Evolutionary conservation across 345 rosid genomes (phyloP).

Genomic region (Kandelia obovata): DNA sequence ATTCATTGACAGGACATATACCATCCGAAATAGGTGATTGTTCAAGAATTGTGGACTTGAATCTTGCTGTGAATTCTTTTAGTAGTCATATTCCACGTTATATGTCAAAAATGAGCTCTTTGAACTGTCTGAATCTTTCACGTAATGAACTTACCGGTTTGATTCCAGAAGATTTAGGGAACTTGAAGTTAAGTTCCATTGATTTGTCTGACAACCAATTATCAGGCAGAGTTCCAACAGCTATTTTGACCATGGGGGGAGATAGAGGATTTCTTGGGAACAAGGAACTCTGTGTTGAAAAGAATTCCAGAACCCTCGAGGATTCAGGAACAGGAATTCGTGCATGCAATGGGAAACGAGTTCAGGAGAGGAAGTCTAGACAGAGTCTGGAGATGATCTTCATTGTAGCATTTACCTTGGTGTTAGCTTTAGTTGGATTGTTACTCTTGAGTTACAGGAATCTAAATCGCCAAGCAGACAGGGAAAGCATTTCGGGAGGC

Average conservation of each 20-base stretch:
- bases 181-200: conserved; percentile 70
- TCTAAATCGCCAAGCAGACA: conserved; percentile 34
- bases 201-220: conserved; percentile 65
- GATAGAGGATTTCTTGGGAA: conserved; percentile 55
- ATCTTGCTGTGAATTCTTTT: conserved; percentile 63
- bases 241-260: conserved; percentile 66
- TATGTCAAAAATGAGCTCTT: conserved; percentile 42
- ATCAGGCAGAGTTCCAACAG: conserved; percentile 58
- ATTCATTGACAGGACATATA: conserved; percentile 56
- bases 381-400: conserved; percentile 41
- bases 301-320: conserved; percentile 16
- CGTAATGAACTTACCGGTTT: conserved; percentile 54
- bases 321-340: conserved; percentile 29
- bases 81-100: conserved; percentile 51
- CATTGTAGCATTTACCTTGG: conserved; percentile 38
- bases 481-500: conserved; percentile 26
- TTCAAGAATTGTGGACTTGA: conserved; percentile 59
- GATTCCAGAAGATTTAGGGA: conserved; percentile 50
- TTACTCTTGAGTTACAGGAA: conserved; percentile 48
- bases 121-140: conserved; percentile 80
- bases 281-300: conserved; percentile 53
- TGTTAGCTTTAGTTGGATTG: conserved; percentile 43
- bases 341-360: conserved; percentile 37
- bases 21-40: conserved; percentile 52
- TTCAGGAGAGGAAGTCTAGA: conserved; percentile 21